Base-by-base conservation (phyloP, 306 rosid species). In the Heteromeles arbutifolia region DNA sequence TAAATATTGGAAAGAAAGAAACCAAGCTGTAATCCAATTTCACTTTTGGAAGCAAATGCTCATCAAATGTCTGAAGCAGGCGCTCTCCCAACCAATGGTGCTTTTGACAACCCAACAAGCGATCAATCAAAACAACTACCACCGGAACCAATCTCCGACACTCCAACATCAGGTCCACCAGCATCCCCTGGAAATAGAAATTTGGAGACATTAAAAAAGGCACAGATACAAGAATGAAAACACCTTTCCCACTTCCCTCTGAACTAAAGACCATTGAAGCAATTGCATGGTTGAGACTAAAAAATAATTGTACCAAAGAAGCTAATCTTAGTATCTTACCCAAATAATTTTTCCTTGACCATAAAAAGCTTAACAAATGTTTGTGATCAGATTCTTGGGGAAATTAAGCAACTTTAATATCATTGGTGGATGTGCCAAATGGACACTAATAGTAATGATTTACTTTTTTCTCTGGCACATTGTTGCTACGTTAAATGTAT, bases 11-110 rank as follows among this genome's bases (percentile, higher is more conserved):
- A 80, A 92, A 89, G 90, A 85, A 95, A 65, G 88, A 80, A 80
- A 87, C 87, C 87, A 90, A 73, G 77, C 87, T 90, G 81, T 92
- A 92, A 84, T 89, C 94, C 78, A 90, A 81, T 76, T 53, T 84
- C 83, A 89, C 92, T 88, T 89, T 95, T 48, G 92, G 92, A 78
- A 92, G 92, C 86, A 95, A 89, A 76, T 87, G 87, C 91, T 85
- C 87, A 81, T 95, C 97, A 84, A 95, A 86, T 69, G 86, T 86
- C 88, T 92, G 98, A 80, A 95, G 96, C 77, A 95, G 81, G 82
- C 89, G 79, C 84, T 92, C 98, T 70, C 96, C 98, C 84, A 95
- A 80, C 97, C 92, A 87, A 61, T 44, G 66, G 83, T 95, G 98
- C 86, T 89, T 94, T 77, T 83, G 87, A 81, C 98, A 94, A 59